phyloP scores from a whole-genome alignment of 2,329 filamentous ascomycete species.

The Fusarium floridanum region DNA sequence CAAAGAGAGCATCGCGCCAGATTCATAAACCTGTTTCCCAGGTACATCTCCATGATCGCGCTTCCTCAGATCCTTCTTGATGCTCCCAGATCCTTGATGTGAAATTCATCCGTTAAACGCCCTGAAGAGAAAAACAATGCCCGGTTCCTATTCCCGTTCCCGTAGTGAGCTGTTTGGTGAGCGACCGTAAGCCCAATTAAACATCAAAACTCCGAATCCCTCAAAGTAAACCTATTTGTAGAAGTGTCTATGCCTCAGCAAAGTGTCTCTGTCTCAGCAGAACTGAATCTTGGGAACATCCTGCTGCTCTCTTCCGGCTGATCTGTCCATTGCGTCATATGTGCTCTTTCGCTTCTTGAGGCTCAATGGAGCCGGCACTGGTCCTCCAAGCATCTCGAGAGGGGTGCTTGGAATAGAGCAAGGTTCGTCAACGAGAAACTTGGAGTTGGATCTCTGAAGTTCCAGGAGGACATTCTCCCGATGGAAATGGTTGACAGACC shows the following conservation, averaged over 20 bases:
- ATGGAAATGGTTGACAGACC: conserved; percentile 21
- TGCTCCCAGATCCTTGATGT: background rate
- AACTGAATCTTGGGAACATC: conserved; percentile 8
- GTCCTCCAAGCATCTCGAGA: background rate
- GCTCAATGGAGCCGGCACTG: background rate
- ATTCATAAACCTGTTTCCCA: conserved; percentile 6
- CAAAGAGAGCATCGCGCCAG: background rate
- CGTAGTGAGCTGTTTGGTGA: too few relatives aligned
- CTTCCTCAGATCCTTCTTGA: background rate
- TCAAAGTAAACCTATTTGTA: background rate
- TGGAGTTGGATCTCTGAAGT: conserved; percentile 46
- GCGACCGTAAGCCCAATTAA: too few relatives aligned
- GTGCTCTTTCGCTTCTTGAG: conserved; percentile 19
- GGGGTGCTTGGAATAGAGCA: conserved; percentile 16
- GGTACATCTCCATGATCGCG: background rate
- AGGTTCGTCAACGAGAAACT: conserved; percentile 43
- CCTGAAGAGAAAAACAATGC: background rate
- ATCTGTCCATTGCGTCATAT: conserved; percentile 6
- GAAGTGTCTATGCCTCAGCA: background rate
- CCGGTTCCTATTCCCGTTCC: background rate
- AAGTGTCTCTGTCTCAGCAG: background rate
- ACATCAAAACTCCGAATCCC: background rate
- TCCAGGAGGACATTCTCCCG: conserved; percentile 46
- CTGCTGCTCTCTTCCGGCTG: background rate
- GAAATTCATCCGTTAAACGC: conserved; percentile 5